phyloP scores from a whole-genome alignment of 768 basidiomycete species.

The Glaciozyma antarctica region DNA sequence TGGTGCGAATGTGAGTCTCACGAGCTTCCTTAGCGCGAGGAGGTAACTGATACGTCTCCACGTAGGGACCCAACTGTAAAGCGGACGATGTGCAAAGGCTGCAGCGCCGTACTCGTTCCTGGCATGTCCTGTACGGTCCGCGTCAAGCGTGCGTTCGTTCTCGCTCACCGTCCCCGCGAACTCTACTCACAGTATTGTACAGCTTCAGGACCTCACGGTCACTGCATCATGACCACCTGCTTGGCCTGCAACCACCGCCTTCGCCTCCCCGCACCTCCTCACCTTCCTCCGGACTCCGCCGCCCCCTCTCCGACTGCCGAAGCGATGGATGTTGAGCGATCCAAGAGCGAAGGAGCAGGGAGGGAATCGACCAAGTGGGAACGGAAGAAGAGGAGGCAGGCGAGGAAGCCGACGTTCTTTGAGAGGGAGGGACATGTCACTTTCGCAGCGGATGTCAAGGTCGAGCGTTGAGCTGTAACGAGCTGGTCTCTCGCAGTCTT shows the following conservation, averaged over 20 bases:
- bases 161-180: not conserved
- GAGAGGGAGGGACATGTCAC: slow-evolving; percentile 20
- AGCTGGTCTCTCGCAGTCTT: too few relatives aligned
- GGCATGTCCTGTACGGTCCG: slow-evolving; percentile 59
- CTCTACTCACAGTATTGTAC: not conserved
- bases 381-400: slow-evolving; percentile 7
- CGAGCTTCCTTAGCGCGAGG: not conserved
- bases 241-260: slow-evolving; percentile 9
- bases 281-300: not conserved
- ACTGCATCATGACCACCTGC: slow-evolving; percentile 21
- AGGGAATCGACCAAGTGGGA: slow-evolving; percentile 7
- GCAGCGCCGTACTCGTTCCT: slow-evolving; percentile 56
- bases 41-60: not conserved
- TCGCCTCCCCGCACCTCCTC: slow-evolving; percentile 23
- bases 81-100: slow-evolving; percentile 64
- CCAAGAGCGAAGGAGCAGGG: not conserved
- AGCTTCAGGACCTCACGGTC: slow-evolving; percentile 24
- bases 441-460: not conserved
- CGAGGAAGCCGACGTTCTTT: slow-evolving; percentile 12
- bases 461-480: not conserved
- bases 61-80: slow-evolving; percentile 73
- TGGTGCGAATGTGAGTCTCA: slow-evolving; percentile 58
- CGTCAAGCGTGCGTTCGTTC: slow-evolving; percentile 48
- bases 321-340: too few relatives aligned
- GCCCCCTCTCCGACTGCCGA: not conserved